Percentiles rank a stretch among this genome's conserved stretches.
Conservation (phyloP, 257 asterid genomes). For the Datura wrightii region DNA sequence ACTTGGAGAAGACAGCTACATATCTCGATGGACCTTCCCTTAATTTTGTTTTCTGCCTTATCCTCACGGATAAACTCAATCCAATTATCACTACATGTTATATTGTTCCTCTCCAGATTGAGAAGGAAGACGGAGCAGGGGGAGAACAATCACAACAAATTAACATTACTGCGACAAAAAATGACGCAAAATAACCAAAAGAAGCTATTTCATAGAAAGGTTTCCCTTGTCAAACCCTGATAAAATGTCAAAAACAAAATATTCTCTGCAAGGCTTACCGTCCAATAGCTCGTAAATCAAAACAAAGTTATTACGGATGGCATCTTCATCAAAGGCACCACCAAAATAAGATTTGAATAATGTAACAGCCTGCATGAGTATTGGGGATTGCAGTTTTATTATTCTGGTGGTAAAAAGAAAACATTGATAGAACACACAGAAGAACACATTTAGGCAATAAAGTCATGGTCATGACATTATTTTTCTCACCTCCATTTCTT, state of each 20-base stretch:
- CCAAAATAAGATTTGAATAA: conserved; percentile 96
- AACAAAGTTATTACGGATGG: conserved; percentile 96
- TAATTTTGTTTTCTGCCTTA: not conserved
- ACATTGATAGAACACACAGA: not conserved
- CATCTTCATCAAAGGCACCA: conserved; percentile 98
- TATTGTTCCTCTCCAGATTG: not conserved
- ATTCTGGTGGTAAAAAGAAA: conserved; percentile 6
- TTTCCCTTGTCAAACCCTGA: not conserved
- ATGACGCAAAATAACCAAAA: not conserved
- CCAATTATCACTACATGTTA: not conserved
- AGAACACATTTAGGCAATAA: not conserved
- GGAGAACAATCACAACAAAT: not conserved
- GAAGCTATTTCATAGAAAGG: not conserved
- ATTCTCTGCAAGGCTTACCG: conserved; percentile 54
- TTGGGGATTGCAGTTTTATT: conserved; percentile 1
- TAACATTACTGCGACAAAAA: not conserved
- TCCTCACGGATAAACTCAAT: not conserved
- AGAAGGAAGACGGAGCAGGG: not conserved
- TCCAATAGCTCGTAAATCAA: conserved; percentile 92
- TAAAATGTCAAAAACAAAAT: not conserved
- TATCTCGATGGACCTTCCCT: not conserved
- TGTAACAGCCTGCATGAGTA: conserved; percentile 81
- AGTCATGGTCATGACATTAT: not conserved
- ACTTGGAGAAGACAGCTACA: not conserved
- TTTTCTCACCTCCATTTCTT: conserved; percentile 19